Conservation (phyloP, 352 stramenopile genomes). For the Phytopythium ostracodes region DNA sequence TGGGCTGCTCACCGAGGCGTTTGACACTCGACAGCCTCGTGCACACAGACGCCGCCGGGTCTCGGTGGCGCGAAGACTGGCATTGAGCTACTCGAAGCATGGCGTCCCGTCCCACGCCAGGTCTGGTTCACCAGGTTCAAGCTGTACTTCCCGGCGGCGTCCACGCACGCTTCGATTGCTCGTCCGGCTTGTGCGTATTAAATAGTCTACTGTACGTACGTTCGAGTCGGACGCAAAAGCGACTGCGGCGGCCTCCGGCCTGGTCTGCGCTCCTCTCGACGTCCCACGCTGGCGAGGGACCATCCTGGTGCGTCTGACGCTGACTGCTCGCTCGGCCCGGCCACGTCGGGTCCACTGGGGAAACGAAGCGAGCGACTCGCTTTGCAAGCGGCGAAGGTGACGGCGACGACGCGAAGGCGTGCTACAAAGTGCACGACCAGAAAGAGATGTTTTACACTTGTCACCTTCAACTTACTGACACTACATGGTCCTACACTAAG, state of each 20-base stretch:
- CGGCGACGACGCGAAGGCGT: background rate
- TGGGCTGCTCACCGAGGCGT: background rate
- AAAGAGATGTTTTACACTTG: background rate
- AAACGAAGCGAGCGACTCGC: too few species aligned
- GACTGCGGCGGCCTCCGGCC: too few species aligned
- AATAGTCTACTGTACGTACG: too few species aligned
- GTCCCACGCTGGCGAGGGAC: background rate
- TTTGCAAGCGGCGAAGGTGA: background rate
- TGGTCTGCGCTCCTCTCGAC: background rate
- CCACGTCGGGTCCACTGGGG: background rate
- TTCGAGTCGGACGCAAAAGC: too few species aligned
- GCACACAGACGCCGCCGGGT: background rate
- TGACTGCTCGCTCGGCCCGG: too few species aligned
- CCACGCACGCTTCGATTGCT: background rate
- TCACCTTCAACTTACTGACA: background rate
- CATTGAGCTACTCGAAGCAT: background rate
- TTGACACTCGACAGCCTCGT: background rate
- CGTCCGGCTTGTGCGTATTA: background rate
- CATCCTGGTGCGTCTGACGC: too few species aligned
- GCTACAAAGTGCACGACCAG: background rate
- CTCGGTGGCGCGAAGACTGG: background rate
- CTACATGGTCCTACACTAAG: background rate
- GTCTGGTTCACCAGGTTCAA: background rate
- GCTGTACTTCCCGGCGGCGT: background rate
- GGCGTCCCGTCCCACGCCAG: background rate